Base-by-base conservation (phyloP, 805 yeast species). In the Metschnikowia rubicola region DNA sequence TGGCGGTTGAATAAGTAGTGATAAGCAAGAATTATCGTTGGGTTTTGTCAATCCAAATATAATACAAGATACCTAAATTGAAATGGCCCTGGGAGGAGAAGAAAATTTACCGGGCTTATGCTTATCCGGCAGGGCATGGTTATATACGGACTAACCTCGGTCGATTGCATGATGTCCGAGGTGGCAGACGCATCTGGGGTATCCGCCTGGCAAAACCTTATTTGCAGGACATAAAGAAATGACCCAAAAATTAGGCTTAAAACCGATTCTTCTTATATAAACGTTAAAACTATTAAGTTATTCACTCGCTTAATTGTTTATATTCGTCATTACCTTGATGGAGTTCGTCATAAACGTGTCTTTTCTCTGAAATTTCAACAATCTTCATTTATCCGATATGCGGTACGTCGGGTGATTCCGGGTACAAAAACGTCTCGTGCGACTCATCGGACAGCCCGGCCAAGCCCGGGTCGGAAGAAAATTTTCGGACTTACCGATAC, bases 161-260 rank as follows among this genome's bases (percentile, higher is more conserved):
- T 45, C 55, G 50, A 43, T 41, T 47, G 53, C 49, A 39, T 37
- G 51, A 46, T 37, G 48, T 43, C 55, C 54, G 54, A 50, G 49
- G 46, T 17, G 37, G 43, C 48, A 34, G 26, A 46, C 46, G 55
- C 55, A 50, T 56, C 59, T 56, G 59, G 59, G 59, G 59, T 56
- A 56, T 51, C 52, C 53, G 39, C 42, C 31, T 50, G 41, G 37
- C 39, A 42, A 36, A 39, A 43, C 45, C 35, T 36, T 12, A 37
- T 37, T 40, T 48, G 15, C 47, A 38, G 42, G 43, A 11, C 28
- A 26, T 26, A 13, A 7, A 26, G 19, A 37, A 30, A 37, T 34
- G 34, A 28, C 15, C n/a, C 7, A 8, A 32, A 13, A 33, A 10
- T 8, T 11, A 4, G 17, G 17, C 17, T 15, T 15, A 15, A 15